Percentiles rank a stretch among this genome's conserved stretches.
Evolutionary conservation across 106 monocot genomes (phyloP).

Genomic region (Dioscorea dumetorum): DNA sequence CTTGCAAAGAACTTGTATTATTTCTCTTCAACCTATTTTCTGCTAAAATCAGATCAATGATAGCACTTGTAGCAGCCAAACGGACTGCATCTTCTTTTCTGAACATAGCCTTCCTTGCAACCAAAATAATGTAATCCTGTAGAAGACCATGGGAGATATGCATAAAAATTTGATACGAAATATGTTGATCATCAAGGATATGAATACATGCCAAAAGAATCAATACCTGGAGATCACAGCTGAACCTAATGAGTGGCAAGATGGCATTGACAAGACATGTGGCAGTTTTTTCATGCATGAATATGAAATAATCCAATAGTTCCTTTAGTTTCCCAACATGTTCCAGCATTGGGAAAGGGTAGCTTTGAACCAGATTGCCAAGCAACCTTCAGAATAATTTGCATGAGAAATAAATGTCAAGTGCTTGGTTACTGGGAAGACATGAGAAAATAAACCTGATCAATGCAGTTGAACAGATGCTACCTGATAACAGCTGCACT

Average conservation of each 20-base stretch:
- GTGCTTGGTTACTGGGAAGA: neutral
- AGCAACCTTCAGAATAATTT: slow-evolving; percentile 43
- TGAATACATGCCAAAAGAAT: neutral
- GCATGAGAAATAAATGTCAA: neutral
- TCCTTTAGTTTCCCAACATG: slow-evolving; percentile 73
- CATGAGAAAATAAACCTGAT: neutral
- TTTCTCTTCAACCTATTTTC: slow-evolving; percentile 51
- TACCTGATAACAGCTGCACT: slow-evolving; percentile 65
- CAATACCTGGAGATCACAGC: slow-evolving; percentile 66
- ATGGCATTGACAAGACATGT: slow-evolving; percentile 36
- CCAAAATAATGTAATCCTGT: slow-evolving; percentile 87
- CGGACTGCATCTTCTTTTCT: slow-evolving; percentile 73
- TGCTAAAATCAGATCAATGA: slow-evolving; percentile 56
- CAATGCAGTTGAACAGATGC: neutral
- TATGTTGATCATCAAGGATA: neutral
- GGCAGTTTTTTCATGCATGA: slow-evolving; percentile 68
- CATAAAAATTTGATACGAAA: neutral
- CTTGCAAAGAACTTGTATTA: slow-evolving; percentile 36
- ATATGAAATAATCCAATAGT: slow-evolving; percentile 84
- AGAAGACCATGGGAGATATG: neutral
- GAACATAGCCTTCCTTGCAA: slow-evolving; percentile 86
- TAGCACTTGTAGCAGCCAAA: slow-evolving; percentile 53
- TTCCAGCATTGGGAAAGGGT: slow-evolving; percentile 69
- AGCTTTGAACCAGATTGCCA: slow-evolving; percentile 48
- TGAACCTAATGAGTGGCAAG: slow-evolving; percentile 73